Conservation (phyloP, 441 rosid genomes). For the Eruca vesicaria region DNA sequence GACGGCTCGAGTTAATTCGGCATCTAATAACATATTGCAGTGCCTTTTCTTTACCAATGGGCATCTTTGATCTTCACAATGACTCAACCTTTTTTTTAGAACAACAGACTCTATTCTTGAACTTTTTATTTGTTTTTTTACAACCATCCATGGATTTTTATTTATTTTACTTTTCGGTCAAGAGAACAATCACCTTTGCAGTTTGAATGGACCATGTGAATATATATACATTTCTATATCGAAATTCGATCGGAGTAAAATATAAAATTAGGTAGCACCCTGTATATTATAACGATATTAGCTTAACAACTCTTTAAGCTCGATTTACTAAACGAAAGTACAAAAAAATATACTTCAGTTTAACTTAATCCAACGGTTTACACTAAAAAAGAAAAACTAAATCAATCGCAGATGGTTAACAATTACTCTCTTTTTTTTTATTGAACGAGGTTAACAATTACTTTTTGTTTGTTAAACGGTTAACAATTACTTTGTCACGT, state of each 20-base stretch:
- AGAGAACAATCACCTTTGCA: constrained; percentile 35
- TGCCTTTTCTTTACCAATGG: constrained; percentile 27
- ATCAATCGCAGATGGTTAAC: too few species aligned
- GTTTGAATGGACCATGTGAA: constrained; percentile 22
- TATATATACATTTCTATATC: background rate
- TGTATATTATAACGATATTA: too few species aligned
- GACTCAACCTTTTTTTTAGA: constrained; percentile 24
- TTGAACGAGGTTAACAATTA: too few species aligned
- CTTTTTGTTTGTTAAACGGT: too few species aligned
- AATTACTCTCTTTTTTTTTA: too few species aligned
- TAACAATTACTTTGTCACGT: background rate
- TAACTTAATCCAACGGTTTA: background rate
- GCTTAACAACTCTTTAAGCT: too few species aligned
- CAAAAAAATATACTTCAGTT: background rate
- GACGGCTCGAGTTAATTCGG: constrained; percentile 34
- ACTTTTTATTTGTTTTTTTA: constrained; percentile 6
- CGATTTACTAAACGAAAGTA: background rate
- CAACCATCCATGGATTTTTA: constrained; percentile 27
- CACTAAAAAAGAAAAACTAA: too few species aligned
- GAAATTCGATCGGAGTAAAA: background rate
- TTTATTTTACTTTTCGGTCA: constrained; percentile 28
- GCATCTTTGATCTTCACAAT: constrained; percentile 38
- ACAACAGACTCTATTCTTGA: constrained; percentile 1
- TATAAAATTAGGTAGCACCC: background rate
- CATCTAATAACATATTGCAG: constrained; percentile 32